Evolutionary conservation across 768 basidiomycete genomes (phyloP).

Genomic region (Boletus pseudopeckii): DNA sequence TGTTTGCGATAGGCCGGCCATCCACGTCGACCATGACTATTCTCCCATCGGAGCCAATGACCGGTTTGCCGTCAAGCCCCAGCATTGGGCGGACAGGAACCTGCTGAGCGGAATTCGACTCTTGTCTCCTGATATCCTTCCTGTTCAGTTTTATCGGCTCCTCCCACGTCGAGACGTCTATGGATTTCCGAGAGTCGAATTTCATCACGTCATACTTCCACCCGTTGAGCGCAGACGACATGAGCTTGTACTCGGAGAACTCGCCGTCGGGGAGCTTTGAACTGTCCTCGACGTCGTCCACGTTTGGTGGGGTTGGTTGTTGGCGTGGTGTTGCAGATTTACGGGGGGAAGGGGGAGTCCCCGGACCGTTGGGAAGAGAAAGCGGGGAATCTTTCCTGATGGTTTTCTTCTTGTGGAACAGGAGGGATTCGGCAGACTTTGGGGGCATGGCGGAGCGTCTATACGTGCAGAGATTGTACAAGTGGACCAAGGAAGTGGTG

Average conservation of each 20-base stretch:
- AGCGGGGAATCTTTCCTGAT: slow-evolving; percentile 25
- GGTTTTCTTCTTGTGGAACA: slow-evolving; percentile 65
- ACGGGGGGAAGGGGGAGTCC: slow-evolving; percentile 24
- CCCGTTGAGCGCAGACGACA: slow-evolving; percentile 75
- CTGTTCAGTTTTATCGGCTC: slow-evolving; percentile 83
- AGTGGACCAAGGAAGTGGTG: slow-evolving; percentile 3
- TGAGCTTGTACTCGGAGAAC: slow-evolving; percentile 73
- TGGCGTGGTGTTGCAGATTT: slow-evolving; percentile 40
- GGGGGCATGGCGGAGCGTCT: slow-evolving; percentile 26
- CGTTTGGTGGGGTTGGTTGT: slow-evolving; percentile 36
- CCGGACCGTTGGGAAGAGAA: slow-evolving; percentile 12
- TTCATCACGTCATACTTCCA: slow-evolving; percentile 95
- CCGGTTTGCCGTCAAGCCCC: slow-evolving; percentile 80
- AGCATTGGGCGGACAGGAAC: slow-evolving; percentile 70
- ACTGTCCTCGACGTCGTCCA: slow-evolving; percentile 49
- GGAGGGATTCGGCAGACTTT: slow-evolving; percentile 44
- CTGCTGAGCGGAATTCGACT: slow-evolving; percentile 34
- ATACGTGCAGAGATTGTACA: no score
- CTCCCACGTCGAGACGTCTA: slow-evolving; percentile 68
- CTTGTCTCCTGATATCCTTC: slow-evolving; percentile 67
- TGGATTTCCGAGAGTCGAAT: slow-evolving; percentile 70
- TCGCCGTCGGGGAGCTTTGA: slow-evolving; percentile 62
- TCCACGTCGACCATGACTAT: slow-evolving; percentile 81
- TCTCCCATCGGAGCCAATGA: slow-evolving; percentile 72
- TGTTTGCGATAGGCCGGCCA: slow-evolving; percentile 58